phyloP scores from a whole-genome alignment of 2,329 filamentous ascomycete genomes.

The Septoria linicola region DNA sequence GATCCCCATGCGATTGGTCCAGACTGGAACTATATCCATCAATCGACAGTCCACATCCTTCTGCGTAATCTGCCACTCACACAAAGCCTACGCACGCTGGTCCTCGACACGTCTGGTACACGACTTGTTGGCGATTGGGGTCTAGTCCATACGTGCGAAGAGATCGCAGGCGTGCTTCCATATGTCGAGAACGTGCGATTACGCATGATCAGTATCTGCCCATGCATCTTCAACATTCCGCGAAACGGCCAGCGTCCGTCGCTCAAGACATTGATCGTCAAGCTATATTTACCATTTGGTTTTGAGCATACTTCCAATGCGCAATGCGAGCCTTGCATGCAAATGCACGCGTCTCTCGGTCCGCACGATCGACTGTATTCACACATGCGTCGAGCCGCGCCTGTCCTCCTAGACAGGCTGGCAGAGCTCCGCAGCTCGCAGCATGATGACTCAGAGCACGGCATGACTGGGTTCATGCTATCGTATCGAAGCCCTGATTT shows the following conservation, averaged over 20 bases:
- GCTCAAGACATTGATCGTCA: constrained; percentile 18
- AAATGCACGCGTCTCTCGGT: background rate
- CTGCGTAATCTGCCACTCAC: constrained; percentile 14
- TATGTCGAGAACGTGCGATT: constrained; percentile 16
- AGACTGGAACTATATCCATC: constrained; percentile 18
- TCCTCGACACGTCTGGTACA: constrained; percentile 15
- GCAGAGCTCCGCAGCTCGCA: background rate
- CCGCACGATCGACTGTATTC: background rate
- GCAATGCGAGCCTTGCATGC: constrained; percentile 11
- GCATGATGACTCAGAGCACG: background rate
- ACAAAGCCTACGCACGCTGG: constrained; percentile 9
- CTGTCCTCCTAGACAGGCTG: background rate
- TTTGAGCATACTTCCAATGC: constrained; percentile 3
- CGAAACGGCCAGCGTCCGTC: background rate
- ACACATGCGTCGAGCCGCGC: background rate
- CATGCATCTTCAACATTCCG: constrained; percentile 12
- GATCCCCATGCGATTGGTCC: constrained; percentile 3
- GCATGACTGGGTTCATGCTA: constrained; percentile 4
- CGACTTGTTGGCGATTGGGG: background rate
- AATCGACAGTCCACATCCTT: constrained; percentile 4
- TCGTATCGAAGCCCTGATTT: background rate
- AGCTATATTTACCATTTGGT: constrained; percentile 11
- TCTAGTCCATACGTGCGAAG: constrained; percentile 13
- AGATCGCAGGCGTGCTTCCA: constrained; percentile 16
- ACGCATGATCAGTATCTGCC: constrained; percentile 14